Evolutionary conservation across 805 yeast genomes (phyloP), one percentile per base, ranked within the genome.

Genomic region (Scheffersomyces lignosus): DNA sequence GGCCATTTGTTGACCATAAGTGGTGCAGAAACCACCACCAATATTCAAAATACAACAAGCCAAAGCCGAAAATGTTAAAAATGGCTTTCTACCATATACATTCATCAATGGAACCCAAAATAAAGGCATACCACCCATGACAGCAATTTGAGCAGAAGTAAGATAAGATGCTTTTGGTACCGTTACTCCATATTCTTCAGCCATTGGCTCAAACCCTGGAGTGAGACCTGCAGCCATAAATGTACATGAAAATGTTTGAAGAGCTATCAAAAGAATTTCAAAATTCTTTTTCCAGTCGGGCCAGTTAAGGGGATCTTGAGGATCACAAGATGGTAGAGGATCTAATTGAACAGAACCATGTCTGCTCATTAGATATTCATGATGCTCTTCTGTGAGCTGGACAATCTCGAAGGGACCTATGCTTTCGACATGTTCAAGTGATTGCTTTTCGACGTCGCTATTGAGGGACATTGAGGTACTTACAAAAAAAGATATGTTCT

Each of bases 201-300:
- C 38, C 30, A 48, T 18, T 8, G 29, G 18, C 10, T 40, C 47
- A 29, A 40, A 46, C 18, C 49, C 33, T 3, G 52, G 52, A 20
- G 43, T 46, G 9, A 44, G 22, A 13, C 50, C 48, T 2, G 52
- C 50, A 17, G 52, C 50, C 48, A 48, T 44, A 28, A 46, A 48
- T 8, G 50, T 48, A 12, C 40, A 27, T 8, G 38, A 29, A 23
- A 48, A 48, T 9, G 50, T 40, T 16, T 46, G 44, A 31, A 48
- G 46, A 4, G 50, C 44, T 9, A 37, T 25, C 20, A 20, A 7
- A 7, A 20, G 10, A 20, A 20, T 20, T 20, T 20, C 24, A 10
- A 7, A 20, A 10, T 20, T 20, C 27, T 48, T 48, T 16, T 28
- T 14, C 17, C 33, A 16, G n/a, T 20, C n/a, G 5, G 43, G 31